Base-by-base conservation (phyloP, 2,329 filamentous ascomycete species). In the Biscogniauxia sp. region DNA sequence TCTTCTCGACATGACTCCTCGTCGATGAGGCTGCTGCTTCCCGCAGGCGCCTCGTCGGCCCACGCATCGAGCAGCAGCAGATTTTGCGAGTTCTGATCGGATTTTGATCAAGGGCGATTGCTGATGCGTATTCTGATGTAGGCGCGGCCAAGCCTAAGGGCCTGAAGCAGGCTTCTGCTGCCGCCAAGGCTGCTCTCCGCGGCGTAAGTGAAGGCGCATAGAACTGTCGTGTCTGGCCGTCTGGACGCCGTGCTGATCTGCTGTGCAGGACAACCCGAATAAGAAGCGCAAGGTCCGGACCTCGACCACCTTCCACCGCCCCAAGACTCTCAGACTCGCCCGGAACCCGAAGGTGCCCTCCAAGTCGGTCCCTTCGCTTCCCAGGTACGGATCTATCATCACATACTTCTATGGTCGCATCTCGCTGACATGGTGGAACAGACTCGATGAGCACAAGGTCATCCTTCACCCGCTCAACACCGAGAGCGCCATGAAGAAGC, bases 401-500 rank as follows among this genome's bases (percentile, higher is more conserved):
- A 11, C 9, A 7, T 5, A 32, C 2, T 45, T 45, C 37, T n/a
- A 45, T n/a, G 4, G 7, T 45, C 37, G 17, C 37, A 17, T 45
- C 3, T 15, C 37, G n/a, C 11, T 45, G n/a, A 45, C 37, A 45
- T 17, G 5, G 17, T 17, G 37, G 7, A 17, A 45, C 5, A 45
- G 93, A 74, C 91, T 99, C 76, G 95, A 99, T 83, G 91, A 94
- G 84, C 91, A 93, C 88, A 97, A 96, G 89, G 86, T 98, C 79
- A 90, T 99, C 80, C 85, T 98, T 77, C 92, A 97, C 88, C 95
- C 95, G 71, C 88, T 99, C 78, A 99, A 99, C 90, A 99, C 95
- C 64, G 95, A 99, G 90, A 95, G 90, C 77, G 95, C 96, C 76
- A 98, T 99, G 94, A 99, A 99, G 92, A 97, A 97, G 91, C 97